Evolutionary conservation across 768 basidiomycete genomes (phyloP).

Genomic region (Wakefieldia striispora): DNA sequence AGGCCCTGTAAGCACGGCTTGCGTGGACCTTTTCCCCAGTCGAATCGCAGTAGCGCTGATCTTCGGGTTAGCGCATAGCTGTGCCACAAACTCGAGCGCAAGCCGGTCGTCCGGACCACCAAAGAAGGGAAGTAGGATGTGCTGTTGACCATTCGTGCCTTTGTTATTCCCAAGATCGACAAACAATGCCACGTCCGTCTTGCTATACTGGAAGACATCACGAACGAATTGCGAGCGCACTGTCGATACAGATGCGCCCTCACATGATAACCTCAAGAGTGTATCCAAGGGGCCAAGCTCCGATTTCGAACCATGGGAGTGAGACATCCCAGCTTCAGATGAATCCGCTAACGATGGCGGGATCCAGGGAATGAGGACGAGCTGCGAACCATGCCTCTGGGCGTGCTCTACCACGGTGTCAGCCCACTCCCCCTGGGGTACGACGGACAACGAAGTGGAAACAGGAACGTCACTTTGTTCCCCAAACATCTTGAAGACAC

Average conservation of each 20-base stretch:
- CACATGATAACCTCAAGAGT: constrained; percentile 58
- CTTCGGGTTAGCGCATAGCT: constrained; percentile 61
- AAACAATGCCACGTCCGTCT: constrained; percentile 80
- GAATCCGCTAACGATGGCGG: constrained; percentile 38
- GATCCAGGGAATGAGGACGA: constrained; percentile 86
- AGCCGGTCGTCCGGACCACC: constrained; percentile 93
- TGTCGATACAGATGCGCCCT: constrained; percentile 50
- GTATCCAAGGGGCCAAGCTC: constrained; percentile 71
- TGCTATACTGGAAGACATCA: constrained; percentile 68
- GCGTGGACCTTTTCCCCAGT: constrained; percentile 39
- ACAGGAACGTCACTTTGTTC: constrained; percentile 55
- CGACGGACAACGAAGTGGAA: constrained; percentile 69
- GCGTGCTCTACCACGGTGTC: constrained; percentile 62
- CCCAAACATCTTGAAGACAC: constrained; percentile 75
- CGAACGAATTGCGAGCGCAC: constrained; percentile 85
- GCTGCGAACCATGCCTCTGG: constrained; percentile 53
- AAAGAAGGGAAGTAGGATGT: constrained; percentile 86
- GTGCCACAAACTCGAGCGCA: constrained; percentile 77
- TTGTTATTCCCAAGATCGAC: constrained; percentile 60
- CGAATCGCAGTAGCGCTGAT: constrained; percentile 75
- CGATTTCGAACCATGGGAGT: background rate
- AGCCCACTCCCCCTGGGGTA: constrained; percentile 72
- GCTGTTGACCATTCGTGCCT: constrained; percentile 39
- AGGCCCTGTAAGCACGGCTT: constrained; percentile 53
- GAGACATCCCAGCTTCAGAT: constrained; percentile 19